Evolutionary conservation across 1,139 yeast species (phyloP).

Genomic region (Yamadazyma jaroonii): DNA sequence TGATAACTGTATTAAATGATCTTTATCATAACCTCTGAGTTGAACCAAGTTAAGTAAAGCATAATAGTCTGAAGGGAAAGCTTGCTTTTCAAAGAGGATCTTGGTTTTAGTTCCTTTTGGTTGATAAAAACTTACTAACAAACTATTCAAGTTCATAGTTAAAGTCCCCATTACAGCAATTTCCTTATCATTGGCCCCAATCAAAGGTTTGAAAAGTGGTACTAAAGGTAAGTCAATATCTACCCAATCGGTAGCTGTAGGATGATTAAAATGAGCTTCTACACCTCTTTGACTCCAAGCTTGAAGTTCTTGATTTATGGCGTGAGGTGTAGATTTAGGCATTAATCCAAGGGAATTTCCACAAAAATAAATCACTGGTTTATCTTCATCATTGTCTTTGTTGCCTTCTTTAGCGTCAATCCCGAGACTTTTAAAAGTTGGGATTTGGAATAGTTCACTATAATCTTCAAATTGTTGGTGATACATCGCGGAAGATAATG

Average conservation of each 20-base stretch:
- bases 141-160: slow-evolving; percentile 75
- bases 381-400: slow-evolving; percentile 8
- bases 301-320: slow-evolving; percentile 63
- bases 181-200: slow-evolving; percentile 71
- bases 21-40: slow-evolving; percentile 57
- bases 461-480: slow-evolving; percentile 15
- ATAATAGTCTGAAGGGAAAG: slow-evolving; percentile 91
- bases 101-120: slow-evolving; percentile 62
- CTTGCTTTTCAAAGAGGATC: slow-evolving; percentile 78
- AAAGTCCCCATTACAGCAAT: slow-evolving; percentile 87
- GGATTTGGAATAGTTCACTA: slow-evolving; percentile 50
- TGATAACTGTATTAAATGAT: slow-evolving; percentile 60
- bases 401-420: slow-evolving; percentile 19
- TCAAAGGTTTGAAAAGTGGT: slow-evolving; percentile 66
- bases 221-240: slow-evolving; percentile 76
- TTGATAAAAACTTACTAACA: slow-evolving; percentile 69
- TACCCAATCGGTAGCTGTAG: slow-evolving; percentile 63
- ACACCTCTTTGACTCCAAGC: slow-evolving; percentile 86
- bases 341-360: slow-evolving; percentile 91
- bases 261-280: slow-evolving; percentile 79
- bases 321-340: slow-evolving; percentile 63
- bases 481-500: slow-evolving; percentile 38
- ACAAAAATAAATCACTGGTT: slow-evolving; percentile 58
- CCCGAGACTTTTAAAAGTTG: slow-evolving; percentile 58
- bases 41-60: slow-evolving; percentile 75